Evolutionary conservation across 495 filamentous ascomycete genomes (phyloP).

Genomic region (Penicillium antarcticum): DNA sequence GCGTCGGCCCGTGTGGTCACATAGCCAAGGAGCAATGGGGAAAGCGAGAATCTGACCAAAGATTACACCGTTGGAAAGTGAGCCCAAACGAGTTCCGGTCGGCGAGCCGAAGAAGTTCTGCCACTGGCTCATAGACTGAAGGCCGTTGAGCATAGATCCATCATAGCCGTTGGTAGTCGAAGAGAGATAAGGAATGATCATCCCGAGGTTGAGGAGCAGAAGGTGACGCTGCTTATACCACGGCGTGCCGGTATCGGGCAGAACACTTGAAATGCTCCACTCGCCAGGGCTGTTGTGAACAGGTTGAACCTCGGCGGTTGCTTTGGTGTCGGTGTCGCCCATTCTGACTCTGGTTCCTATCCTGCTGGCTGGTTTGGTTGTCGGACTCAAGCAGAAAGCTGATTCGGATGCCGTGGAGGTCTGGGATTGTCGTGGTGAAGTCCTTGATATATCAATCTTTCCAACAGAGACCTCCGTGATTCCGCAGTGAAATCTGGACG

Average conservation of each 20-base stretch:
- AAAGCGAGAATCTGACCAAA: slow-evolving; percentile 24
- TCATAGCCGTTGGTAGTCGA: slow-evolving; percentile 21
- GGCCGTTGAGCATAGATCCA: slow-evolving; percentile 30
- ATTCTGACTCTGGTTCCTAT: background rate
- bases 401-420: no score
- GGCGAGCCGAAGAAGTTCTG: slow-evolving; percentile 18
- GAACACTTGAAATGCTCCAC: slow-evolving; percentile 4
- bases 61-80: slow-evolving; percentile 16
- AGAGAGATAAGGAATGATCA: slow-evolving; percentile 12
- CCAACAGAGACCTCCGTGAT: background rate
- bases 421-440: no score
- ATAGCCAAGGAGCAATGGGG: slow-evolving; percentile 13
- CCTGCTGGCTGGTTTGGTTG: no score
- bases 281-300: background rate
- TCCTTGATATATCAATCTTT: background rate
- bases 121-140: slow-evolving; percentile 24
- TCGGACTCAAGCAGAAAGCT: no score
- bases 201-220: slow-evolving; percentile 9
- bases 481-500: background rate
- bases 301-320: background rate
- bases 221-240: slow-evolving; percentile 12
- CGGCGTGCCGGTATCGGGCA: slow-evolving; percentile 6
- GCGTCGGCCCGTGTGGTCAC: slow-evolving; percentile 19
- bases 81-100: slow-evolving; percentile 17
- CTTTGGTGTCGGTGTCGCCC: background rate